Evolutionary conservation across 2,329 filamentous ascomycete genomes (phyloP), one percentile per base, ranked within the genome.

Genomic region (Penicillium sp.): DNA sequence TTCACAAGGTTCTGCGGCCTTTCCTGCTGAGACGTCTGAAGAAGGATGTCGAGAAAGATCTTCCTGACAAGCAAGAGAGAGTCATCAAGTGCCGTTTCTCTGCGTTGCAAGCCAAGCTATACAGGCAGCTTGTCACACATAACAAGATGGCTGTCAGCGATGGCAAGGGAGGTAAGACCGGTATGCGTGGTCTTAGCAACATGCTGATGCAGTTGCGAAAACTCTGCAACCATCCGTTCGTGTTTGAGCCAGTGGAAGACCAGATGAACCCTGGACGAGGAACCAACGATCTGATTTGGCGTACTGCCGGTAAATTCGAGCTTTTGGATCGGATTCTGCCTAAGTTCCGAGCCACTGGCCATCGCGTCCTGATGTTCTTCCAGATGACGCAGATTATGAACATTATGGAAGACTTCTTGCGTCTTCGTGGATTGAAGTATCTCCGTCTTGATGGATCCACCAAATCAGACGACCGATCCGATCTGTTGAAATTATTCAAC

Each of bases 371-470:
- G 68, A 97, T 98, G 87, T 98, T 98, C 80, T 98, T 98, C 78
- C 93, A 98, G 69, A 98, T 98, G 93, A 98, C 93, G 4, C 90
- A 95, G 54, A 98, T 98, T 67, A 98, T 98, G 93, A 95, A 98
- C 72, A 98, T 98, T 64, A 97, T 98, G 93, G 93, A 98, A 62
- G 93, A 98, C 68, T 98, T 95, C 68, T 72, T 98, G 54, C 85
- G 91, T 3, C 85, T 88, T 64, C 81, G 88, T 57, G 85, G 84
- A 41, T 77, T 95, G 59, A 79, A 86, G 63, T 98, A 95, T 67
- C 78, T 98, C 58, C 89, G 93, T 67, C 77, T 98, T 52, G 93
- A 98, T 64, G 93, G 93, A 75, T 93, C 89, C 0, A 98, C 93
- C 39, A 98, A 98, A 69, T 90, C 93, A 1, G 93, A 98, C 64